These are phyloP conservation scores for Brettanomyces custersianus DNA, from an alignment of 805 yeast species.

Conservation along the genomic window DNA sequence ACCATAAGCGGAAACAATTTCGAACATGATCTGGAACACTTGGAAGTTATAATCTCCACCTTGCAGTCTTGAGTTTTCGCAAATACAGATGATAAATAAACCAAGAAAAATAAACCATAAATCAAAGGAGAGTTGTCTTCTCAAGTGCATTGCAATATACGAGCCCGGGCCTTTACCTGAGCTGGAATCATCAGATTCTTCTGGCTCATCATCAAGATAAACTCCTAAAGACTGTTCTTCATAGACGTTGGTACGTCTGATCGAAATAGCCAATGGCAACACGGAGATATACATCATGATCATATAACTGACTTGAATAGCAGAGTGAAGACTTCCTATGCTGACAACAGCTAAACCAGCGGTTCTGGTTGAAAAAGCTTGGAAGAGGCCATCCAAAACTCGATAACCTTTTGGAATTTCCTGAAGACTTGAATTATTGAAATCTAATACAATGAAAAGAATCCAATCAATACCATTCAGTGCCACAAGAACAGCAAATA, in stretches of 20 bases:
- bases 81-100: conserved; percentile 75
- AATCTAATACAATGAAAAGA: conserved; percentile 71
- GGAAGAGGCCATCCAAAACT: conserved; percentile 76
- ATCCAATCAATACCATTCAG: conserved; percentile 74
- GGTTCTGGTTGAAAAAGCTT: conserved; percentile 87
- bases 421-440: conserved; percentile 41
- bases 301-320: conserved; percentile 87
- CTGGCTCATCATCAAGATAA: conserved; percentile 36
- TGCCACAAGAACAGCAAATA: conserved; percentile 60
- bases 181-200: conserved; percentile 12
- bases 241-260: conserved; percentile 93
- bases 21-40: conserved; percentile 72
- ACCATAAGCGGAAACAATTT: conserved; percentile 91
- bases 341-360: conserved; percentile 81
- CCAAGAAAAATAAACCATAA: conserved; percentile 90
- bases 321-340: conserved; percentile 68
- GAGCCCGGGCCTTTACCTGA: conserved; percentile 36
- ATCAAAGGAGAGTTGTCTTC: conserved; percentile 89
- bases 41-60: conserved; percentile 41
- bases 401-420: conserved; percentile 57
- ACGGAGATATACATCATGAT: conserved; percentile 98
- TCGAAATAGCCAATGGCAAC: conserved; percentile 90
- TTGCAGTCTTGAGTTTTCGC: conserved; percentile 60
- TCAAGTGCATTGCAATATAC: conserved; percentile 78
- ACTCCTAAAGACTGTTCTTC: conserved; percentile 96